A percentile compares a stretch with the other conserved stretches of the same genome.
Evolutionary conservation across 2,329 filamentous ascomycete genomes (phyloP).

Genomic region (Fusarium ramigenum): DNA sequence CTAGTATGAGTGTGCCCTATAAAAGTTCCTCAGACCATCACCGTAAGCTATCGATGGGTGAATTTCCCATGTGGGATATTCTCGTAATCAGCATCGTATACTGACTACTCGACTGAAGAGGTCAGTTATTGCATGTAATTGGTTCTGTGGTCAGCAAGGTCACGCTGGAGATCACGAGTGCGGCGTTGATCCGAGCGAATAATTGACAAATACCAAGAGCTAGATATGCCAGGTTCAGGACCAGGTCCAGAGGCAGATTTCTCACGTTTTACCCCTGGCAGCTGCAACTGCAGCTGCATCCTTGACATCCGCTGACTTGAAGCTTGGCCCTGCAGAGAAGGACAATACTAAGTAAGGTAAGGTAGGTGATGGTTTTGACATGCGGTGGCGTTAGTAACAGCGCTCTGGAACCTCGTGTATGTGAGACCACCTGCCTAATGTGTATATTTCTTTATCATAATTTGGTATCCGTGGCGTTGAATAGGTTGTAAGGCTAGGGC

Average conservation of each 20-base stretch:
- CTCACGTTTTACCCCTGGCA: constrained; percentile 13
- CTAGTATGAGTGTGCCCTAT: neutral
- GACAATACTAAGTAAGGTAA: neutral
- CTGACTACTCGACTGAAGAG: neutral
- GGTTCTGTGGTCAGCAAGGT: neutral
- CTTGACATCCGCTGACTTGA: neutral
- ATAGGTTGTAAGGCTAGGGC: neutral
- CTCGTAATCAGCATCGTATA: constrained; percentile 2
- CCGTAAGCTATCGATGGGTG: neutral
- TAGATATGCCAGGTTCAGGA: neutral
- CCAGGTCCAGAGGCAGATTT: neutral
- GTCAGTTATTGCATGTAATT: neutral
- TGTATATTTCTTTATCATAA: constrained; percentile 2
- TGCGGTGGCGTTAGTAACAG: constrained; percentile 12
- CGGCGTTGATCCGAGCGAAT: constrained; percentile 13
- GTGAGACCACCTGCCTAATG: constrained; percentile 22
- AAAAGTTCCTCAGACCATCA: neutral
- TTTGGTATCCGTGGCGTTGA: neutral
- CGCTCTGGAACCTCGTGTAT: constrained; percentile 6
- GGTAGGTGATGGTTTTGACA: constrained; percentile 8
- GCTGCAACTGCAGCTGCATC: neutral
- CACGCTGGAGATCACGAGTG: neutral
- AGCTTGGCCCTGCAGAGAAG: neutral
- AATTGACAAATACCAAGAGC: constrained; percentile 2
- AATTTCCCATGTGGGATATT: neutral